Conservation (phyloP, 805 yeast genomes). For the Candida endomychidarum region DNA sequence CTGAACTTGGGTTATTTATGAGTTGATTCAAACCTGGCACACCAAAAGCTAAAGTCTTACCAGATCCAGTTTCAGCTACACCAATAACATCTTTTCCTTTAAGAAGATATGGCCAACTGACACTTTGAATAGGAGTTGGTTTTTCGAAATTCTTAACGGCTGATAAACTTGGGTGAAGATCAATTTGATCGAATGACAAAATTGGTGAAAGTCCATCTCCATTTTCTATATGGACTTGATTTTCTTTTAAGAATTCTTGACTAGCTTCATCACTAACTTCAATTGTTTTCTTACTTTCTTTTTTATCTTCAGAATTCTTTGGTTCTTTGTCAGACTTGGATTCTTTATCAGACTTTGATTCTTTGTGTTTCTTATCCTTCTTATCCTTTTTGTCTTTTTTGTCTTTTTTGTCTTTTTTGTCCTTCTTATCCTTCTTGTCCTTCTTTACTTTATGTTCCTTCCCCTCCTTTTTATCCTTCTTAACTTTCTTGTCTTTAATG, state of each 20-base stretch:
- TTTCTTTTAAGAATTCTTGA: slow-evolving; percentile 51
- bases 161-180: slow-evolving; percentile 51
- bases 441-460: slow-evolving; percentile 12
- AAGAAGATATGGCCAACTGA: slow-evolving; percentile 88
- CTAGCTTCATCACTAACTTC: slow-evolving; percentile 45
- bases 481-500: slow-evolving; percentile 6
- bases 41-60: slow-evolving; percentile 96
- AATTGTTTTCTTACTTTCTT: slow-evolving; percentile 25
- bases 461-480: slow-evolving; percentile 8
- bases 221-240: slow-evolving; percentile 74
- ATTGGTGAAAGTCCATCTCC: slow-evolving; percentile 60
- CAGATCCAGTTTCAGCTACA: slow-evolving; percentile 98
- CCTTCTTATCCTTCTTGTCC: slow-evolving; percentile 19
- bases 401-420: slow-evolving; percentile 14
- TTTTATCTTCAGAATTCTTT: slow-evolving; percentile 30
- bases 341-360: slow-evolving; percentile 33
- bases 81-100: slow-evolving; percentile 86
- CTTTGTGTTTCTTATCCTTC: slow-evolving; percentile 13
- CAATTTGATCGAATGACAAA: slow-evolving; percentile 62
- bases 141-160: slow-evolving; percentile 71
- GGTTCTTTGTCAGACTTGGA: slow-evolving; percentile 18
- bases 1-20: slow-evolving; percentile 36
- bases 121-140: slow-evolving; percentile 96
- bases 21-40: slow-evolving; percentile 90
- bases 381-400: slow-evolving; percentile 18